Conservation (phyloP, 2,329 filamentous ascomycete genomes). For the Fusarium musae region DNA sequence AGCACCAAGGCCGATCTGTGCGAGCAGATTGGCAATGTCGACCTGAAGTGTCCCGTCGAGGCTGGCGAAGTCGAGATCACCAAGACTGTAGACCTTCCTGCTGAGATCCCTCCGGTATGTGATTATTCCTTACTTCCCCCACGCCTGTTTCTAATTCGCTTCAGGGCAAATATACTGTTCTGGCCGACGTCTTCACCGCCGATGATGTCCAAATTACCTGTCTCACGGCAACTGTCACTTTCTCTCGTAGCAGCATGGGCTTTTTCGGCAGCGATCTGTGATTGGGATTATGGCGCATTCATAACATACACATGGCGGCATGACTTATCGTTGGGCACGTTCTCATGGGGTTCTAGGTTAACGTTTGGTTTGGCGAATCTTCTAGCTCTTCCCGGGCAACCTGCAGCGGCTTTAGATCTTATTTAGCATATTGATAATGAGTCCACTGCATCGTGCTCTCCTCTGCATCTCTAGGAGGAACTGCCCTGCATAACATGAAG, state of each 20-base stretch:
- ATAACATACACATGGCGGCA: slow-evolving; percentile 20
- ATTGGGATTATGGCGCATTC: slow-evolving; percentile 27
- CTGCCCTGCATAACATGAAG: background rate
- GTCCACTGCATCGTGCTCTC: slow-evolving; percentile 22
- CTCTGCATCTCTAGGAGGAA: slow-evolving; percentile 5
- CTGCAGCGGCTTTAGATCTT: slow-evolving; percentile 40
- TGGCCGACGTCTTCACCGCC: slow-evolving; percentile 83
- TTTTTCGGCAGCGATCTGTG: slow-evolving; percentile 57
- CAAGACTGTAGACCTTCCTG: slow-evolving; percentile 87
- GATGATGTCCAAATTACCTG: slow-evolving; percentile 85
- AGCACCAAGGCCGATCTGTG: slow-evolving; percentile 85
- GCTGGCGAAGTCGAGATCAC: slow-evolving; percentile 77
- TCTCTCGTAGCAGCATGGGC: slow-evolving; percentile 56
- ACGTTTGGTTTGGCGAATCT: slow-evolving; percentile 38
- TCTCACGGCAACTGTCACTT: slow-evolving; percentile 78
- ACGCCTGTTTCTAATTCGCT: slow-evolving; percentile 24
- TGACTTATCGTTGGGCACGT: slow-evolving; percentile 31
- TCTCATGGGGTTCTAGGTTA: slow-evolving; percentile 25
- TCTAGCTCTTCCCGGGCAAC: slow-evolving; percentile 34
- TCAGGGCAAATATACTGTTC: slow-evolving; percentile 89
- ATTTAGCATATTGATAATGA: slow-evolving; percentile 34
- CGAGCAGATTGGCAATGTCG: slow-evolving; percentile 87
- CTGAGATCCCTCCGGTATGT: slow-evolving; percentile 88
- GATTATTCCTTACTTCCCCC: slow-evolving; percentile 13
- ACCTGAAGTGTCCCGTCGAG: slow-evolving; percentile 88